Evolutionary conservation across 2,329 filamentous ascomycete genomes (phyloP).

Genomic region (Lachnellula occidentalis): DNA sequence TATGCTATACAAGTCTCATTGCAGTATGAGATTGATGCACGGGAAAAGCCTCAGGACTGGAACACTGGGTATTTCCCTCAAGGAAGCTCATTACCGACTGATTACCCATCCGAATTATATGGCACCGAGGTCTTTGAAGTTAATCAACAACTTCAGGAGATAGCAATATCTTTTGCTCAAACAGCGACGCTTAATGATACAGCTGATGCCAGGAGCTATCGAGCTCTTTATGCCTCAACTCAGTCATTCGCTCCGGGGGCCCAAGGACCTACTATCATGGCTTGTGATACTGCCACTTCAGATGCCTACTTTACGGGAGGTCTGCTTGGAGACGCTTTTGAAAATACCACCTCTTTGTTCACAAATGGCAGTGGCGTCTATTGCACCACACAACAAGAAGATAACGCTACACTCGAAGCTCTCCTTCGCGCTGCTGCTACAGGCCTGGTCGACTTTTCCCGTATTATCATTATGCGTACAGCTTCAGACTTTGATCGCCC

Average conservation of each 20-base stretch:
- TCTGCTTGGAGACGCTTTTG: slow-evolving; percentile 55
- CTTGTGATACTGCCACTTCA: slow-evolving; percentile 61
- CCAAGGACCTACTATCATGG: slow-evolving; percentile 47
- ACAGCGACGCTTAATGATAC: slow-evolving; percentile 47
- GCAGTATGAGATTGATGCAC: slow-evolving; percentile 67
- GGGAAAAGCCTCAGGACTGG: slow-evolving; percentile 59
- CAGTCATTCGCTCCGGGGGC: slow-evolving; percentile 34
- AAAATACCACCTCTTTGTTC: slow-evolving; percentile 54
- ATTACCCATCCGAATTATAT: slow-evolving; percentile 53
- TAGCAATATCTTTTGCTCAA: slow-evolving; percentile 41
- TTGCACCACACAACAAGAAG: slow-evolving; percentile 66
- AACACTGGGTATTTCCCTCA: slow-evolving; percentile 63
- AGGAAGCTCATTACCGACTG: slow-evolving; percentile 44
- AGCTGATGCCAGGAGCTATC: slow-evolving; percentile 43
- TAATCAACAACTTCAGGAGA: slow-evolving; percentile 48
- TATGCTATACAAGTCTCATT: slow-evolving; percentile 68
- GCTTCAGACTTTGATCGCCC: slow-evolving; percentile 67
- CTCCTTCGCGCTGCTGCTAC: slow-evolving; percentile 52
- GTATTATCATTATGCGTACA: slow-evolving; percentile 62
- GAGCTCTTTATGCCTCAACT: slow-evolving; percentile 41
- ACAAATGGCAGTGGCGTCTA: slow-evolving; percentile 63
- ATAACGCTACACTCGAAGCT: slow-evolving; percentile 61
- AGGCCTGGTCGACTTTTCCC: slow-evolving; percentile 55
- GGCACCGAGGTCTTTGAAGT: slow-evolving; percentile 65
- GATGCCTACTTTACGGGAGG: slow-evolving; percentile 67